phyloP scores from a whole-genome alignment of 2,329 filamentous ascomycete genomes.

The Penicillium janthinellum region DNA sequence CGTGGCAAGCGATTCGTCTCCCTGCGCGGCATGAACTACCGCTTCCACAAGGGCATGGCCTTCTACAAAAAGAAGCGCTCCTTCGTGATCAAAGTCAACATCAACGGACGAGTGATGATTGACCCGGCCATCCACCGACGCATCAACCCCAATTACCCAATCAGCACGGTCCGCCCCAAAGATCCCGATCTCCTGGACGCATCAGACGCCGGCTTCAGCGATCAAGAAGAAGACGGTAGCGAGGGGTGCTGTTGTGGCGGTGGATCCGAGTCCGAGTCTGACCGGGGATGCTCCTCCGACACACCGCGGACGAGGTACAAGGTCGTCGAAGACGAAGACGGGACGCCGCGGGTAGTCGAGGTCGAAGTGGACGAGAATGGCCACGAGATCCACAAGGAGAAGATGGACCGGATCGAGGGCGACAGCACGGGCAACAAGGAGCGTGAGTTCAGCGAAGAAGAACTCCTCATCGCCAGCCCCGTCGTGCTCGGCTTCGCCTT shows the following conservation, averaged over 20 bases:
- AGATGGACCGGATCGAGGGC: conserved; percentile 58
- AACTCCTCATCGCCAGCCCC: conserved; percentile 80
- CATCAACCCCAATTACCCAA: conserved; percentile 82
- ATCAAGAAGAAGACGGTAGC: conserved; percentile 38
- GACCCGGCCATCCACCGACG: conserved; percentile 80
- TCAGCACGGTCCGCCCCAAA: conserved; percentile 72
- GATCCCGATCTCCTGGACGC: conserved; percentile 64
- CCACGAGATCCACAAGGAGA: conserved; percentile 57
- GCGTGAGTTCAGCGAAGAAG: conserved; percentile 73
- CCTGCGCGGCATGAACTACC: conserved; percentile 81
- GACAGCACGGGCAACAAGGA: conserved; percentile 37
- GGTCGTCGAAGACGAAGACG: conserved; percentile 56
- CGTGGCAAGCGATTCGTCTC: conserved; percentile 82
- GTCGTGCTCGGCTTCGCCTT: conserved; percentile 87
- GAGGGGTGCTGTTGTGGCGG: conserved; percentile 45
- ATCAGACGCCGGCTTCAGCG: conserved; percentile 22
- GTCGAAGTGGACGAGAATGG: conserved; percentile 60
- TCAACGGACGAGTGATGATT: conserved; percentile 86
- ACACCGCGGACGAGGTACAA: conserved; percentile 52
- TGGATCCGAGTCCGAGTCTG: conserved; percentile 43
- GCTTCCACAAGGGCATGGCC: conserved; percentile 78
- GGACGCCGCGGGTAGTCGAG: conserved; percentile 54
- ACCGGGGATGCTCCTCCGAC: conserved; percentile 39
- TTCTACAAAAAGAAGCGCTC: conserved; percentile 80
- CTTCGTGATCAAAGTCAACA: conserved; percentile 71